Evolutionary conservation across 2,329 filamentous ascomycete genomes (phyloP), one percentile per base, ranked within the genome.

Genomic region (Penicillium sp.): DNA sequence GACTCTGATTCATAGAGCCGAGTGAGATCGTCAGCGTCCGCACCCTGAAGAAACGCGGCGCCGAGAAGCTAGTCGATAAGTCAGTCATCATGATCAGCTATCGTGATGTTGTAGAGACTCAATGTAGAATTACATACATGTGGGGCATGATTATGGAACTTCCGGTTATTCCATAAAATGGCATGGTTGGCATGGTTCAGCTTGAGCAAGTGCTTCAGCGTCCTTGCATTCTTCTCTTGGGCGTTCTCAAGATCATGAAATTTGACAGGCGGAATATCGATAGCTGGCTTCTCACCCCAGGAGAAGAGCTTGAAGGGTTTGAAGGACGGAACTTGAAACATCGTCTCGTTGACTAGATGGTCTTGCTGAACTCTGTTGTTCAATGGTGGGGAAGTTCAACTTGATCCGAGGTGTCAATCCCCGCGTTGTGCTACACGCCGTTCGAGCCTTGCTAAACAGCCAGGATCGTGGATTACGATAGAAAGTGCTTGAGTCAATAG

Each of bases 171-270:
- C 75, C 91, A 95, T 57, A 97, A 79, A 67, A 98, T 88, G 35
- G 92, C 87, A 77, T 96, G 86, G 74, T 95, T 97, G 67, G 89
- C 89, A 79, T 99, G 95, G 75, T 98, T 98, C 55, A 93, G 89
- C 76, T 91, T 92, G 62, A 99, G 77, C 14, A 99, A 82, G 78
- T 98, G 93, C 80, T 96, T 97, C 63, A 99, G 83, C 22, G 91
- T 91, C 63, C 94, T 84, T 19, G 90, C 87, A 59, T 90, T 84
- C 75, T 92, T 94, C 73, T 96, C 92, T 8, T 88, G 84, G 52
- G 87, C 84, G 5, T 89, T 89, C 79, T 98, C 94, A 69, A 97
- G 85, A 75, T 90, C 86, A 77, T 96, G 87, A 59, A 92, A 83
- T 65, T 90, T 82, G 58, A 94, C 88, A 0, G 90, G 81, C 8